Base-by-base conservation (phyloP, 805 yeast genomes). In the Wickerhamiella galacta region DNA sequence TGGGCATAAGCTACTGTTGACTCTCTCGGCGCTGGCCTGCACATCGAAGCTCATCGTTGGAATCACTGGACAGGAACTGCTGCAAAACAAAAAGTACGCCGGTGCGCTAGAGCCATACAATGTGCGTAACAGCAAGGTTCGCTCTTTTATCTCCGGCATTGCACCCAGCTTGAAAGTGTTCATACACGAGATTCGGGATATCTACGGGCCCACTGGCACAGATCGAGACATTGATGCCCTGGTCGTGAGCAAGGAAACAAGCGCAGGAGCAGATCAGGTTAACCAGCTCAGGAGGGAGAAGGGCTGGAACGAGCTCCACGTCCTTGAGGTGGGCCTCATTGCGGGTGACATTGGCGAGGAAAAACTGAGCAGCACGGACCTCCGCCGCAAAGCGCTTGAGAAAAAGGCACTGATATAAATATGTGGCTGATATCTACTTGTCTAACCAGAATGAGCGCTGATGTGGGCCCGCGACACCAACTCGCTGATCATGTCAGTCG, bases 141-240 rank as follows among this genome's bases (percentile, higher is more conserved):
- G 48, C 1, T 32, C 45, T 0, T 82, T 82, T 47, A 39, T 87
- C 4, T 42, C 46, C 1, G 44, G 58, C 18, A 46, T 72, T 8
- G 61, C 61, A 26, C 73, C 80, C 3, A 38, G 46, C 0, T 47
- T 75, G 5, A 35, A 40, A 0, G 56, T 71, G 8, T 70, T 72
- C 19, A 57, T 75, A 2, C 66, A 65, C 32, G 70, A 75, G 41
- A 73, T 90, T 29, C 66, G 72, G 38, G 96, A 90, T 50, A 66
- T 85, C 0, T 83, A 92, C 55, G 99, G 99, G 0, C 98, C 96
- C 3, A 83, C 98, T 0, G 93, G 82, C 0, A 63, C 66, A 9
- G 63, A 77, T 2, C 62, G 64, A 10, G 74, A 72, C 31, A 80
- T 90, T 25, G 79, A 85, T 42, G 76, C 83, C 1, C 61, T 90